Conservation (phyloP, 371 early-diverging fungal species). For the Nematocida ironsii region DNA sequence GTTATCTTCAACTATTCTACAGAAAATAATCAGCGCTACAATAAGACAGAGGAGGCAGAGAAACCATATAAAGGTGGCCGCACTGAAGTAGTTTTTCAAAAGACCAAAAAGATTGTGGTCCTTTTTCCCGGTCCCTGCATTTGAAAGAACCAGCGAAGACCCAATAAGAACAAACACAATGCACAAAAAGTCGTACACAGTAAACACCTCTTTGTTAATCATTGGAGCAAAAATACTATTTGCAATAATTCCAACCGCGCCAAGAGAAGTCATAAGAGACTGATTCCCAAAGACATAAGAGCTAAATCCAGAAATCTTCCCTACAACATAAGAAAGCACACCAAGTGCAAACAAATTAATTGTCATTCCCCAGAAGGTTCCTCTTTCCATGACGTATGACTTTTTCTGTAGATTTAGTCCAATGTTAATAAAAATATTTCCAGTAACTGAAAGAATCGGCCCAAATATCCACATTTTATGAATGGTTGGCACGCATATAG, state of each 20-base stretch:
- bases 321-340: conserved; percentile 73
- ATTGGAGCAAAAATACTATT: conserved; percentile 79
- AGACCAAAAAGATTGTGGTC: conserved; percentile 72
- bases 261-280: conserved; percentile 77
- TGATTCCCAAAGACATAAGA: conserved; percentile 81
- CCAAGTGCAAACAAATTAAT: conserved; percentile 71
- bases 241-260: conserved; percentile 77
- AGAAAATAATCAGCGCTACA: conserved; percentile 71
- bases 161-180: conserved; percentile 77
- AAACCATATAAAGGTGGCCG: conserved; percentile 75
- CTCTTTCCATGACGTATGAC: conserved; percentile 72
- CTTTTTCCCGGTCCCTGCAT: conserved; percentile 71
- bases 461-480: conserved; percentile 71
- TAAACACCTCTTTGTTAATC: conserved; percentile 75
- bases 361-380: conserved; percentile 45
- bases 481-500: conserved; percentile 65
- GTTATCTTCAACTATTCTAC: conserved; percentile 74
- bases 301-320: conserved; percentile 75
- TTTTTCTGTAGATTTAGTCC: conserved; percentile 82
- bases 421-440: conserved; percentile 75
- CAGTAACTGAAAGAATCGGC: conserved; percentile 74
- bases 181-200: conserved; percentile 75
- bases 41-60: conserved; percentile 72
- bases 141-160: conserved; percentile 75
- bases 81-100: conserved; percentile 75